Base-by-base conservation (phyloP, 768 basidiomycete species). In the Trametes coccinea region DNA sequence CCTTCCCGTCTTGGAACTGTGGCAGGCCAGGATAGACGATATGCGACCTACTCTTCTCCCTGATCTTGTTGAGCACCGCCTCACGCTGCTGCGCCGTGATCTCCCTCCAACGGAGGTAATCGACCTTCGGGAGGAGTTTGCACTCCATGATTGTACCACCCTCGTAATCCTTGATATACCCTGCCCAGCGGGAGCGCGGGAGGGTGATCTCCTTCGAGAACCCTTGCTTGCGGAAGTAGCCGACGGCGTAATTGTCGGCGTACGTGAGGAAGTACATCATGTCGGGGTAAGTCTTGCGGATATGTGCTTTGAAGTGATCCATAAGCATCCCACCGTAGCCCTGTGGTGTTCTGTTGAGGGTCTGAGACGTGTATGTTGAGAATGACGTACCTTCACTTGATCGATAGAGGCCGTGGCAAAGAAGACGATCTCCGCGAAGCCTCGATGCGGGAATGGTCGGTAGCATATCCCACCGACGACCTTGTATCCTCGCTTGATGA, bases 151-250 rank as follows among this genome's bases (percentile, higher is more conserved):
- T 94, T 47, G 96, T 99, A 16, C 93, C 95, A 43, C 96, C 96
- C 74, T 99, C 97, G 75, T 99, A 99, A 73, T 99, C 97, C 74
- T 98, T 99, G 85, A 99, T 98, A 74, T 99, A 98, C 10, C 95
- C 97, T 0, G 96, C 95, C 97, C 97, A 99, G 7, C 89, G 81
- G 2, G 90, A 86, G 46, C 95, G 84, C 62, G 89, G 89, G n/a
- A 97, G 82, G 0, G 90, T 89, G 63, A 99, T 96, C 59, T 98
- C 95, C 73, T 98, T 98, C 5, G 93, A 92, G 75, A 99, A 99
- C 0, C 97, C 97, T 78, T 98, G 97, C 73, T 98, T 99, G 73
- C 94, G 94, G 80, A 99, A 98, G 76, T 98, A 99, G 3, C 97
- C 96, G 41, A 98, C 95, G 16, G 97, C 97, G 72, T 93, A 99